A percentile compares a stretch with the other conserved stretches of the same genome.
Evolutionary conservation across 371 early-diverging fungal species (phyloP).

Genomic region (Cokeromyces recurvatus): DNA sequence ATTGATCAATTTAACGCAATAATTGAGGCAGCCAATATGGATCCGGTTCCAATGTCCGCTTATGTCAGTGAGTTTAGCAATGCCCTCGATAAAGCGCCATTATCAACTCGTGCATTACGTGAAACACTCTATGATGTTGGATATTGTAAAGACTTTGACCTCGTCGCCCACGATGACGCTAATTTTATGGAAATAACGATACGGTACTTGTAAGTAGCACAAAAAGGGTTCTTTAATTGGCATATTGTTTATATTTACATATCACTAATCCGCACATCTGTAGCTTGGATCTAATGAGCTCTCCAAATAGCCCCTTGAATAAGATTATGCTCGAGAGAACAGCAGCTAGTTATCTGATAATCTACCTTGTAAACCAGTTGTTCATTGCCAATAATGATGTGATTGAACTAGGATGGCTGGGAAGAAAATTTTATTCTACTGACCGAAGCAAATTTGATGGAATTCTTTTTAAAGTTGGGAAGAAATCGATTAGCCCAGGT

Average conservation of each 20-base stretch:
- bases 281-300: slow-evolving; percentile 12
- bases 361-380: slow-evolving; percentile 12
- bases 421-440: slow-evolving; percentile 13
- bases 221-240: too few relatives aligned
- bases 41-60: slow-evolving; percentile 7
- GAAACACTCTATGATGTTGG: slow-evolving; percentile 8
- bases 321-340: slow-evolving; percentile 5
- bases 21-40: slow-evolving; percentile 3
- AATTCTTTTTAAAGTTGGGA: slow-evolving; percentile 1
- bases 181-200: slow-evolving; percentile 8
- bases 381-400: slow-evolving; percentile 13
- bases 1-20: slow-evolving; percentile 10
- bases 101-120: slow-evolving; percentile 5
- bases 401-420: slow-evolving; percentile 15
- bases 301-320: slow-evolving; percentile 2
- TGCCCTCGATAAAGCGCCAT: slow-evolving; percentile 4
- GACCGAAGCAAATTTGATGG: slow-evolving; percentile 12
- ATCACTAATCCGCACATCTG: slow-evolving; percentile 10
- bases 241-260: slow-evolving; percentile 13
- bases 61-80: slow-evolving; percentile 10
- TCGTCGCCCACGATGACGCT: slow-evolving; percentile 9
- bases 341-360: slow-evolving; percentile 8
- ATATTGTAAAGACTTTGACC: slow-evolving; percentile 8
- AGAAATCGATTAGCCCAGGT: background rate
- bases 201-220: slow-evolving; percentile 13